Percentiles rank a stretch among this genome's conserved stretches.
These are phyloP conservation scores for Xylariomycetidae sp. DNA, from an alignment of 2,329 filamentous ascomycete species.

Conservation along the genomic window DNA sequence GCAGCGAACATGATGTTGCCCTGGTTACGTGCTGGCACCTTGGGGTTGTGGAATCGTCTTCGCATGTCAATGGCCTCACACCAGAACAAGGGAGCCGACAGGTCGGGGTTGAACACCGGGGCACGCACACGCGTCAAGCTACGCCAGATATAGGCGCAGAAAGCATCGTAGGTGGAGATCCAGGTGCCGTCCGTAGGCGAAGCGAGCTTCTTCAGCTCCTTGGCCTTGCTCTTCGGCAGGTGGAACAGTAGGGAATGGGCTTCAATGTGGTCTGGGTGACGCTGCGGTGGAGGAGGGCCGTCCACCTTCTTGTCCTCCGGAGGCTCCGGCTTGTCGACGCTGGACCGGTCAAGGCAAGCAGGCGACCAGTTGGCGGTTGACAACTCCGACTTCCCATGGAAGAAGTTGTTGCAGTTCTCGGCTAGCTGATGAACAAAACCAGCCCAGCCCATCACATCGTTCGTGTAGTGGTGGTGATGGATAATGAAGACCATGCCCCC, in stretches of 20 bases:
- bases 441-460: constrained; percentile 37
- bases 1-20: constrained; percentile 15
- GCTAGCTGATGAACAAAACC: constrained; percentile 33
- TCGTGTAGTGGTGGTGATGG: constrained; percentile 36
- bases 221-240: constrained; percentile 36
- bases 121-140: constrained; percentile 29
- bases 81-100: constrained; percentile 25
- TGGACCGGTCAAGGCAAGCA: constrained; percentile 28
- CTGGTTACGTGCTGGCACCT: constrained; percentile 28
- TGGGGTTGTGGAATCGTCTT: constrained; percentile 27
- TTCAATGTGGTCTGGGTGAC: constrained; percentile 24
- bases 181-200: constrained; percentile 29
- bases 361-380: constrained; percentile 33
- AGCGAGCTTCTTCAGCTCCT: constrained; percentile 32
- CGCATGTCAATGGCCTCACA: constrained; percentile 34
- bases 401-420: constrained; percentile 34
- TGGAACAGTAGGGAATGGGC: constrained; percentile 32
- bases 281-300: constrained; percentile 20
- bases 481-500: constrained; percentile 36
- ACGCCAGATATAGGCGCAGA: constrained; percentile 36
- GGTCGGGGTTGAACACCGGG: constrained; percentile 25
- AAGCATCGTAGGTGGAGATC: constrained; percentile 42
- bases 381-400: constrained; percentile 21
- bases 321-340: constrained; percentile 25
- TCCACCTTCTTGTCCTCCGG: constrained; percentile 24